Percentiles rank a stretch among this genome's conserved stretches.
These are phyloP conservation scores for Mycothermus thermophilus DNA, from an alignment of 495 filamentous ascomycete genomes.

Conservation along the genomic window DNA sequence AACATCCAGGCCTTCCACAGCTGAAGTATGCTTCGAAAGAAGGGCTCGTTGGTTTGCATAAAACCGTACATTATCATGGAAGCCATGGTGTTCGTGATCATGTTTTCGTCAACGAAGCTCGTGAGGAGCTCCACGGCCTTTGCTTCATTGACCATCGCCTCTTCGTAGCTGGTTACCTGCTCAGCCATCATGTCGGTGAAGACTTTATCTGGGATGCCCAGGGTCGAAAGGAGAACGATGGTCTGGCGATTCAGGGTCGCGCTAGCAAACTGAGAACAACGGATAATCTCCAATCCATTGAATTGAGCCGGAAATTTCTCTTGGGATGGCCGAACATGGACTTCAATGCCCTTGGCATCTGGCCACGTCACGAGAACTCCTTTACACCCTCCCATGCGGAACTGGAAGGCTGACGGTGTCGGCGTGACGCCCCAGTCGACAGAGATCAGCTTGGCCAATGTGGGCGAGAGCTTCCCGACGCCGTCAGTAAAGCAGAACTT, in stretches of 20 bases:
- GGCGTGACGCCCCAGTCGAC: conserved; percentile 44
- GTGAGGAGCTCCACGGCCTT: conserved; percentile 53
- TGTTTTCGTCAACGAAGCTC: conserved; percentile 73
- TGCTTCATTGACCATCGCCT: conserved; percentile 48
- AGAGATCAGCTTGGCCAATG: conserved; percentile 56
- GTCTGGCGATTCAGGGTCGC: conserved; percentile 82
- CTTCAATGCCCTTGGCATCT: conserved; percentile 43
- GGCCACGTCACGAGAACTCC: conserved; percentile 67
- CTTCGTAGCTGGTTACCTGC: conserved; percentile 50
- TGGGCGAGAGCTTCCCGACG: conserved; percentile 77
- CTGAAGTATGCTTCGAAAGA: conserved; percentile 56
- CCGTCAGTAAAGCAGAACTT: conserved; percentile 75
- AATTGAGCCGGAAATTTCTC: conserved; percentile 68
- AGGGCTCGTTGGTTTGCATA: conserved; percentile 60
- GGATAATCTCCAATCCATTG: conserved; percentile 69
- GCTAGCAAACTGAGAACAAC: conserved; percentile 55
- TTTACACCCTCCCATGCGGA: conserved; percentile 83
- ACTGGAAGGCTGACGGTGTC: conserved; percentile 74
- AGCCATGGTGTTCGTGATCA: conserved; percentile 59
- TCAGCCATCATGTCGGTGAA: conserved; percentile 53
- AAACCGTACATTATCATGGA: conserved; percentile 70
- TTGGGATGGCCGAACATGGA: conserved; percentile 71
- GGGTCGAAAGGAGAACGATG: conserved; percentile 65
- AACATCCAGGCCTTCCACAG: conserved; percentile 75
- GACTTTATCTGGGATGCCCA: conserved; percentile 54